phyloP scores from a whole-genome alignment of 2,329 filamentous ascomycete genomes.

The Akanthomyces uredinophilus region DNA sequence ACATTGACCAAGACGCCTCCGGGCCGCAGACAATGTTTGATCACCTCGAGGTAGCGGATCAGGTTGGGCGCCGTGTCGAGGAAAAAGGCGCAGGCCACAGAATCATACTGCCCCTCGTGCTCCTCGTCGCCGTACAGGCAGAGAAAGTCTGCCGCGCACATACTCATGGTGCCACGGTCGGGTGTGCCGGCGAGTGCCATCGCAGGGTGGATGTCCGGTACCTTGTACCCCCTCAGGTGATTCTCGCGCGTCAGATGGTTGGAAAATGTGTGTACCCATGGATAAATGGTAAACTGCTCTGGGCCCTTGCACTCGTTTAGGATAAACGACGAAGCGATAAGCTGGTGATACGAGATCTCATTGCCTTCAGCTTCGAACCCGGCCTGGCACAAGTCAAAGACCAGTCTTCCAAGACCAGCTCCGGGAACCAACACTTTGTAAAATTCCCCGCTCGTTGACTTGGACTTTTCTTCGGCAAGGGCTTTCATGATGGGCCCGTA shows the following conservation, averaged over 20 bases:
- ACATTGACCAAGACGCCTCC: conserved; percentile 85
- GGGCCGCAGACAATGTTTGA: conserved; percentile 68
- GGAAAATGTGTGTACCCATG: conserved; percentile 83
- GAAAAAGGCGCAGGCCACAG: conserved; percentile 88
- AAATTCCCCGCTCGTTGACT: conserved; percentile 29
- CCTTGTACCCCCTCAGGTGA: conserved; percentile 66
- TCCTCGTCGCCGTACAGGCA: conserved; percentile 69
- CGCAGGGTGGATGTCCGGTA: conserved; percentile 78
- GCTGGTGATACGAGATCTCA: conserved; percentile 93
- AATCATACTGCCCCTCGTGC: conserved; percentile 64
- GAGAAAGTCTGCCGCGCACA: conserved; percentile 90
- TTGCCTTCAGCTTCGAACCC: conserved; percentile 83
- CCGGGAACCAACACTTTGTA: conserved; percentile 79
- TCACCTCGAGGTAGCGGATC: conserved; percentile 81
- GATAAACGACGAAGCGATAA: conserved; percentile 77
- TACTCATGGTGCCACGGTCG: conserved; percentile 67
- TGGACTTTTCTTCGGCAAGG: conserved; percentile 47
- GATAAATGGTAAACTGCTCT: conserved; percentile 68
- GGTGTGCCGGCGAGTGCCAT: conserved; percentile 40
- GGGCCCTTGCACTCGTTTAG: conserved; percentile 60
- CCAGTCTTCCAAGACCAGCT: conserved; percentile 79
- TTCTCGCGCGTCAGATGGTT: conserved; percentile 71
- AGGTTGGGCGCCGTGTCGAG: conserved; percentile 94
- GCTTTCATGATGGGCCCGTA: conserved; percentile 68
- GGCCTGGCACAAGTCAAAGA: conserved; percentile 74